These are phyloP conservation scores for Cladosporium colombiae DNA, from an alignment of 2,329 filamentous ascomycete species.

Conservation along the genomic window DNA sequence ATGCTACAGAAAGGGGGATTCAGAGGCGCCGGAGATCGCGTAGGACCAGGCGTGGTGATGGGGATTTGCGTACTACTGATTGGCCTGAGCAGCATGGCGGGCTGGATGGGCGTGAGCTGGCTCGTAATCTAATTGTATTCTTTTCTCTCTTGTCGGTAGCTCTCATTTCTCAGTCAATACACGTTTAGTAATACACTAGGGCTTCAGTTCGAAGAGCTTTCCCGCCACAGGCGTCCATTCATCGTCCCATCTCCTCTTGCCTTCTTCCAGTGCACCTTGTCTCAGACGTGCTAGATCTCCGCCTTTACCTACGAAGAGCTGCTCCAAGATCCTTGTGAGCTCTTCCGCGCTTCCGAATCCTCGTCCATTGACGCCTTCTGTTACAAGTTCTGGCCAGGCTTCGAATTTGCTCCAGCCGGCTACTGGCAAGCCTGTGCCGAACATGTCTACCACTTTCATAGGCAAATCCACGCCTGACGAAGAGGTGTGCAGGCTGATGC, in stretches of 20 bases:
- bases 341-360: conserved; percentile 75
- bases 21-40: conserved; percentile 38
- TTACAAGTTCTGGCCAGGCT: conserved; percentile 88
- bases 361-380: conserved; percentile 79
- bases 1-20: conserved; percentile 29
- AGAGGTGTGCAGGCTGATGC: conserved; percentile 88
- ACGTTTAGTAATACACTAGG: background rate
- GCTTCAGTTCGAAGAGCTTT: conserved; percentile 55
- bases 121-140: conserved; percentile 34
- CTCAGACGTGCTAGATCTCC: conserved; percentile 65
- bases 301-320: conserved; percentile 60
- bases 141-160: background rate
- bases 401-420: conserved; percentile 83
- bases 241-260: conserved; percentile 78
- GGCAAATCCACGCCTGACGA: conserved; percentile 93
- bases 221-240: conserved; percentile 88
- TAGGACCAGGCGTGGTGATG: conserved; percentile 37
- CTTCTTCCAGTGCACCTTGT: conserved; percentile 77
- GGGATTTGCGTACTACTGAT: conserved; percentile 39
- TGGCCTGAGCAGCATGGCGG: conserved; percentile 36
- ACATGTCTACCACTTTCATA: conserved; percentile 99
- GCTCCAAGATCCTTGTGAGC: conserved; percentile 62
- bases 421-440: conserved; percentile 88
- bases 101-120: conserved; percentile 43
- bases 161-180: background rate